phyloP scores from a whole-genome alignment of 345 rosid genomes.

The Arabis hirsuta region DNA sequence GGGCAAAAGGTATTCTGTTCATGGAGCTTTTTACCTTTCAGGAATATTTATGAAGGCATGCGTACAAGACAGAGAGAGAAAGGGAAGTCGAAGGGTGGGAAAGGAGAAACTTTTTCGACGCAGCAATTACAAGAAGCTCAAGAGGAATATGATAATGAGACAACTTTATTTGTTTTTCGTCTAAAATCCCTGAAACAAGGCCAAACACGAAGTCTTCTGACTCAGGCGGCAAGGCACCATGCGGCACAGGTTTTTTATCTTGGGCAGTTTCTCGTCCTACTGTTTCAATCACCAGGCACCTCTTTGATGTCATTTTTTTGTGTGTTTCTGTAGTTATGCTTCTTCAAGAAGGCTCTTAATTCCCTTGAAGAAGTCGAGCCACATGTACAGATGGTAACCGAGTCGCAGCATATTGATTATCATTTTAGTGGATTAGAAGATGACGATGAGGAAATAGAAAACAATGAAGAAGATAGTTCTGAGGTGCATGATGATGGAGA shows the following conservation, averaged over 20 bases:
- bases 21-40: constrained; percentile 48
- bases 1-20: constrained; percentile 12
- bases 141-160: constrained; percentile 85
- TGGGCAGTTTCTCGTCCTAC: constrained; percentile 12
- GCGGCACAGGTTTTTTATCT: constrained; percentile 89
- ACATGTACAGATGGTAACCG: constrained; percentile 64
- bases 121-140: constrained; percentile 79
- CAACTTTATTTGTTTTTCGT: constrained; percentile 86
- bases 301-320: constrained; percentile 13
- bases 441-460: constrained; percentile 55
- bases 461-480: constrained; percentile 52
- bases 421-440: constrained; percentile 83
- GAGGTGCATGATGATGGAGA: constrained; percentile 70
- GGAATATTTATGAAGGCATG: constrained; percentile 70
- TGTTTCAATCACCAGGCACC: constrained; percentile 20
- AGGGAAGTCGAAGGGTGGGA: constrained; percentile 74
- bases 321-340: constrained; percentile 64
- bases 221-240: constrained; percentile 97
- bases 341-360: constrained; percentile 81
- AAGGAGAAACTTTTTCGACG: constrained; percentile 66
- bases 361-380: constrained; percentile 89
- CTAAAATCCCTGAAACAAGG: constrained; percentile 92
- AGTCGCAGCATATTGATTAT: constrained; percentile 87
- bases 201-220: constrained; percentile 93
- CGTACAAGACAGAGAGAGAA: constrained; percentile 66